Evolutionary conservation across 768 basidiomycete species (phyloP).

Genomic region (Strobilomyces echinocephalus): DNA sequence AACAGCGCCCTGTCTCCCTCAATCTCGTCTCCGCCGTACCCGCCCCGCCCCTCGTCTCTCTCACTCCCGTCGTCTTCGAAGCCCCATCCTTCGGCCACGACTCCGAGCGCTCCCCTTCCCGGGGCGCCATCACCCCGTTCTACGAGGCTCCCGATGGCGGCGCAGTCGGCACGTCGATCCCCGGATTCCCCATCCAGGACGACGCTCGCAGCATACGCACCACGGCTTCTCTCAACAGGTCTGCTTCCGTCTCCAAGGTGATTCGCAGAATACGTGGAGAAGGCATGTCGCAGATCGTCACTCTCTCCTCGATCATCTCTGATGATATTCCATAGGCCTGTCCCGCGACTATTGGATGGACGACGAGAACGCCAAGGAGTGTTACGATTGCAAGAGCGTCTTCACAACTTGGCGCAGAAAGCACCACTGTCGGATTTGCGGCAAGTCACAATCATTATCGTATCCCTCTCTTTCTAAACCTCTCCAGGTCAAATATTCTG

Average conservation of each 20-base stretch:
- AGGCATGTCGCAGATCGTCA: constrained; percentile 41
- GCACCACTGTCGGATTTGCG: constrained; percentile 97
- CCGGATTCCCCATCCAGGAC: constrained; percentile 89
- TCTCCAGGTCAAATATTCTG: constrained; percentile 90
- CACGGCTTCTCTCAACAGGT: constrained; percentile 61
- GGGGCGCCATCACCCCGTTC: constrained; percentile 45
- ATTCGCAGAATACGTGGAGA: constrained; percentile 88
- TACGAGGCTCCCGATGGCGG: constrained; percentile 53
- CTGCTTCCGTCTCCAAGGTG: constrained; percentile 85
- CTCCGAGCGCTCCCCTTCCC: constrained; percentile 55
- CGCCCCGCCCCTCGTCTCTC: constrained; percentile 79
- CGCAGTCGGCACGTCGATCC: constrained; percentile 71
- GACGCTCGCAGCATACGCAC: constrained; percentile 86
- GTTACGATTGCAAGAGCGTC: constrained; percentile 90
- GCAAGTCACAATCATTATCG: constrained; percentile 36
- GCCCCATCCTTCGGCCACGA: constrained; percentile 65
- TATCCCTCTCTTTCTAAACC: neutral
- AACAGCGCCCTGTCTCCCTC: constrained; percentile 59
- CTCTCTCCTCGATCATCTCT: constrained; percentile 5
- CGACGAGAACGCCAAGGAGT: constrained; percentile 91
- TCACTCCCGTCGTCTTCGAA: constrained; percentile 82
- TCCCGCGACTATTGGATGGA: constrained; percentile 99
- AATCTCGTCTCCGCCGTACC: constrained; percentile 46
- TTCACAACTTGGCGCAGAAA: constrained; percentile 94
- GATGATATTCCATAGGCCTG: constrained; percentile 46